These are phyloP conservation scores for Pseudogymnoascus verrucosus DNA, from an alignment of 2,329 filamentous ascomycete species.

Conservation along the genomic window DNA sequence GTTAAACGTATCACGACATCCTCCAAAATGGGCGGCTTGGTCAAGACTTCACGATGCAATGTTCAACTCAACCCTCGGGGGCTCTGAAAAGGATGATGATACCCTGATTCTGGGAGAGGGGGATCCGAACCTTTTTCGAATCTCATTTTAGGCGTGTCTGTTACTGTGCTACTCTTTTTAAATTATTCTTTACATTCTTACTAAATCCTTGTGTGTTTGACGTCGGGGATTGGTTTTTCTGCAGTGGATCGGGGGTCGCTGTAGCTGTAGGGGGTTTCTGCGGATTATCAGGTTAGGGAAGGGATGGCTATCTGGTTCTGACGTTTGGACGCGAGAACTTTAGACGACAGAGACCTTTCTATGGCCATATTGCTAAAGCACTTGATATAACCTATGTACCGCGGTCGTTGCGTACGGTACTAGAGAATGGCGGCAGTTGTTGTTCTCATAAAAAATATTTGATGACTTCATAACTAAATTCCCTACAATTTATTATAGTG, in stretches of 20 bases:
- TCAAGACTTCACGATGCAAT: conserved; percentile 8
- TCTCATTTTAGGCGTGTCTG: neutral
- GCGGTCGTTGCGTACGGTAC: neutral
- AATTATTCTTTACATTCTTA: conserved; percentile 6
- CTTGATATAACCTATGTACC: conserved; percentile 6
- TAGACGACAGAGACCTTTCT: conserved; percentile 7
- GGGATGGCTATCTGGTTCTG: conserved; percentile 8
- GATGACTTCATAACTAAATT: conserved; percentile 4
- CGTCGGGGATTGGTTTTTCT: neutral
- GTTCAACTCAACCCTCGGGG: conserved; percentile 5
- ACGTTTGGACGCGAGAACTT: conserved; percentile 7
- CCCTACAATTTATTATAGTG: neutral
- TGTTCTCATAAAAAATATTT: conserved; percentile 8
- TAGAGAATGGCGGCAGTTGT: conserved; percentile 5
- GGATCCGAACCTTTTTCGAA: neutral
- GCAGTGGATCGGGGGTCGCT: conserved; percentile 5
- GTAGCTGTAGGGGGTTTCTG: conserved; percentile 3
- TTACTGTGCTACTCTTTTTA: conserved; percentile 7
- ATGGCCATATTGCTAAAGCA: conserved; percentile 5
- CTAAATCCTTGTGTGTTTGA: conserved; percentile 9
- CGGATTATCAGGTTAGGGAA: neutral
- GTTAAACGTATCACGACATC: conserved; percentile 18
- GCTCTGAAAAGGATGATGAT: conserved; percentile 8
- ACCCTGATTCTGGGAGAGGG: neutral
- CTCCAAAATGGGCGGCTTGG: conserved; percentile 20